These are phyloP conservation scores for Thuidium tamariscinum DNA, from an alignment of 225 moss, liverwort and hornwort species.

Conservation along the genomic window DNA sequence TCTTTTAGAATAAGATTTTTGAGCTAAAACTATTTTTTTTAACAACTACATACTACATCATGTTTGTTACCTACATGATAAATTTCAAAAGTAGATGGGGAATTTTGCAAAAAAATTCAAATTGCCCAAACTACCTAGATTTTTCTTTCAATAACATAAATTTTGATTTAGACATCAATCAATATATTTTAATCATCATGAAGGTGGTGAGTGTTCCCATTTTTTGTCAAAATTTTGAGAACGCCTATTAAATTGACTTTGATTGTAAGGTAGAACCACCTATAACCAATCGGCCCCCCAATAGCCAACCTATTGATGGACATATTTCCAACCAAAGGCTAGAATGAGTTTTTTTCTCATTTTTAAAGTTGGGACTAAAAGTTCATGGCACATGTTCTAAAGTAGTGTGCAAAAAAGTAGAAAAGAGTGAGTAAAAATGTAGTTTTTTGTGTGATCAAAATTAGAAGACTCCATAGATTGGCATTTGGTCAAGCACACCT, in stretches of 20 bases:
- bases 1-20: neutral
- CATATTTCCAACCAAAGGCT: too few species aligned
- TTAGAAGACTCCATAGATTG: too few species aligned
- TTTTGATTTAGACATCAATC: rapidly evolving
- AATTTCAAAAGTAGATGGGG: neutral
- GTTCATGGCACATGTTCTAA: too few species aligned
- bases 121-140: rapidly evolving
- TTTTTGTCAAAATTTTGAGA: neutral
- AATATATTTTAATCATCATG: neutral
- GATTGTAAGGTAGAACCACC: too few species aligned
- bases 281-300: too few species aligned
- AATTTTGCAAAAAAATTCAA: neutral
- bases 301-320: too few species aligned
- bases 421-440: too few species aligned
- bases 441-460: too few species aligned
- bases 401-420: too few species aligned
- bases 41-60: neutral
- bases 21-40: neutral
- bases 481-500: too few species aligned
- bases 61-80: rapidly evolving
- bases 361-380: too few species aligned
- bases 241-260: neutral
- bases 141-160: rapidly evolving
- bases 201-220: rapidly evolving
- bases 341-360: too few species aligned